A percentile compares a stretch with the other conserved stretches of the same genome.
phyloP scores from a whole-genome alignment of 2,329 filamentous ascomycete genomes.

The Venturia effusa region DNA sequence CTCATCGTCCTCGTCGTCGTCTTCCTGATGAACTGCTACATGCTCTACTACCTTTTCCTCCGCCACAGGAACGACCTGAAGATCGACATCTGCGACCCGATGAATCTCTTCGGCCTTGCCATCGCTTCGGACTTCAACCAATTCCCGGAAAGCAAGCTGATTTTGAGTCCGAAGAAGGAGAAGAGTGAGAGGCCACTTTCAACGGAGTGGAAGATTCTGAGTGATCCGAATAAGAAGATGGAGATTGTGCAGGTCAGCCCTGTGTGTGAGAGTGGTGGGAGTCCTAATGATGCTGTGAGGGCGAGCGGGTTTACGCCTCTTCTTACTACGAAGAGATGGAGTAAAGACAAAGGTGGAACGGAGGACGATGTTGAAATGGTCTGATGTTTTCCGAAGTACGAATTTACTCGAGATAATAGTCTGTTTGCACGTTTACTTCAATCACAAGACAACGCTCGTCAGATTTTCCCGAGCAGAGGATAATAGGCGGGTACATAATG shows the following conservation, averaged over 20 bases:
- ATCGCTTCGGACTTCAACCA: background rate
- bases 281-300: background rate
- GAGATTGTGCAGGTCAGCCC: background rate
- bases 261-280: background rate
- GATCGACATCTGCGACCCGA: background rate
- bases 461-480: too few species aligned
- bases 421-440: too few species aligned
- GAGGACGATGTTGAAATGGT: background rate
- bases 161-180: background rate
- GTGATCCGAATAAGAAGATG: background rate
- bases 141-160: background rate
- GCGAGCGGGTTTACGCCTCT: background rate
- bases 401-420: background rate
- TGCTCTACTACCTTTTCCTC: constrained; percentile 1
- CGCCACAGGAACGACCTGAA: background rate
- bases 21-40: background rate
- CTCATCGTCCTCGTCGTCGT: background rate
- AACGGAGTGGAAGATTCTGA: background rate
- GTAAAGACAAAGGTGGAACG: background rate
- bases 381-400: background rate
- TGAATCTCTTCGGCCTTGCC: background rate
- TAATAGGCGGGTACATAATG: too few species aligned
- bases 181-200: background rate
- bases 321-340: background rate
- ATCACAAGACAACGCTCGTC: too few species aligned